These are phyloP conservation scores for Mycena sanguinolenta DNA, from an alignment of 768 basidiomycete species.

Conservation along the genomic window DNA sequence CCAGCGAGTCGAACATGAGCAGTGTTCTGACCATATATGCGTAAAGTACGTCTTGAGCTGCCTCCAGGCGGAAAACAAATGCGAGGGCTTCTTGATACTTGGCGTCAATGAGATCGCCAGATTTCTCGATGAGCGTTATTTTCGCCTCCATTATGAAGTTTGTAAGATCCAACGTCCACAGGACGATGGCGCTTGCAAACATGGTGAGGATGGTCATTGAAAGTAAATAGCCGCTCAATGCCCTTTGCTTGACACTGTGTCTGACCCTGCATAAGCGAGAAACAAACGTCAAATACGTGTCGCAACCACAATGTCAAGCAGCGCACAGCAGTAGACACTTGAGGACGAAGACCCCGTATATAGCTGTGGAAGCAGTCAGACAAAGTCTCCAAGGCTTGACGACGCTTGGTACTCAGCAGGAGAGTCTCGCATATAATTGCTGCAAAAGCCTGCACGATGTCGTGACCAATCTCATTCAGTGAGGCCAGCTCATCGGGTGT, in stretches of 20 bases:
- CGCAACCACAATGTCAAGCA: not conserved
- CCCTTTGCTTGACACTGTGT: not conserved
- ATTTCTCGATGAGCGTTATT: slow-evolving; percentile 12
- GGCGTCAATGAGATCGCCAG: not conserved
- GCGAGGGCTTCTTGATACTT: not conserved
- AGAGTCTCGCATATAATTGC: not conserved
- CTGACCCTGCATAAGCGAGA: not conserved
- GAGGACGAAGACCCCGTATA: slow-evolving; percentile 1
- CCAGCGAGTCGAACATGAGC: not conserved
- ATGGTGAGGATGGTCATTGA: not conserved
- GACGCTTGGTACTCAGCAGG: not conserved
- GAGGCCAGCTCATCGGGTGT: slow-evolving; percentile 3
- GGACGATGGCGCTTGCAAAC: not conserved
- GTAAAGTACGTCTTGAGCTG: slow-evolving; percentile 14
- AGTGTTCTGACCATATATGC: slow-evolving; percentile 18
- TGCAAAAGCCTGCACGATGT: not conserved
- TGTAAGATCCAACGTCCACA: slow-evolving; percentile 3
- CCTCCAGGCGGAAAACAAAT: slow-evolving; percentile 14
- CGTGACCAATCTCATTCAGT: not conserved
- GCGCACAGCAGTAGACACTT: slow-evolving; percentile 2
- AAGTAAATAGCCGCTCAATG: slow-evolving; percentile 1
- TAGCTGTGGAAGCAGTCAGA: not conserved
- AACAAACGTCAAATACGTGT: not conserved
- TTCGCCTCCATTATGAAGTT: slow-evolving; percentile 8
- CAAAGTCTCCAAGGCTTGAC: not conserved